Conservation (phyloP, 108 stramenopile species). For the Cyclotella choctawhatcheeana region DNA sequence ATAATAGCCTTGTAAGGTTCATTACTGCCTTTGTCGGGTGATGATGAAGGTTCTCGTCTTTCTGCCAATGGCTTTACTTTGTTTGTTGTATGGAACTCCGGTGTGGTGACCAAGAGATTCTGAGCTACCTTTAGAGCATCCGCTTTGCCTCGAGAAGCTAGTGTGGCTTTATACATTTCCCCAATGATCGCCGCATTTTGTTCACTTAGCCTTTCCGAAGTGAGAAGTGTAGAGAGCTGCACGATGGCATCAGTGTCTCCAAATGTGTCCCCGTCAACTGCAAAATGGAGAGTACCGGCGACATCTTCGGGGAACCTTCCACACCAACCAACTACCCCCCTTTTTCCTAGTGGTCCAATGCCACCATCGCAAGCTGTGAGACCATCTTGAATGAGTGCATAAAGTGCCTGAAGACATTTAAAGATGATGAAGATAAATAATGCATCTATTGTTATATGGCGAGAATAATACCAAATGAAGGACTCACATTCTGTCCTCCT, state of each 20-base stretch:
- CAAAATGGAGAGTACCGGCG: conserved; percentile 12
- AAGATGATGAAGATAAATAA: too few species aligned
- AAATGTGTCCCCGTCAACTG: not conserved
- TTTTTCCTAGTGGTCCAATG: too few species aligned
- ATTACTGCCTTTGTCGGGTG: not conserved
- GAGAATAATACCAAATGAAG: too few species aligned
- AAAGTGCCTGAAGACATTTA: too few species aligned
- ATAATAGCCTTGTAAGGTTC: conserved; percentile 34
- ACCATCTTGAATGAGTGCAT: conserved; percentile 23
- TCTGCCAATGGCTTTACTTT: not conserved
- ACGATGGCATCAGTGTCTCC: conserved; percentile 27
- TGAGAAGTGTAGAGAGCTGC: conserved; percentile 59
- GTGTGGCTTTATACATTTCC: not conserved
- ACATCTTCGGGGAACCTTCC: not conserved
- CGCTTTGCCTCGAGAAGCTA: not conserved
- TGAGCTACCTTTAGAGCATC: conserved; percentile 23
- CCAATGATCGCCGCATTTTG: conserved; percentile 15
- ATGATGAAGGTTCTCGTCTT: conserved; percentile 6
- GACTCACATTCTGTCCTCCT: conserved; percentile 34
- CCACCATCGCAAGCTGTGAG: conserved; percentile 31
- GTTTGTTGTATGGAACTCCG: conserved; percentile 31
- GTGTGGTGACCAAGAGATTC: conserved; percentile 15
- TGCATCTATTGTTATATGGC: too few species aligned
- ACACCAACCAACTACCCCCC: too few species aligned
- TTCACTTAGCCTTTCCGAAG: conserved; percentile 49